Evolutionary conservation across 257 asterid genomes (phyloP), one percentile per base, ranked within the genome.

Genomic region (Dorcoceras hygrometricum): DNA sequence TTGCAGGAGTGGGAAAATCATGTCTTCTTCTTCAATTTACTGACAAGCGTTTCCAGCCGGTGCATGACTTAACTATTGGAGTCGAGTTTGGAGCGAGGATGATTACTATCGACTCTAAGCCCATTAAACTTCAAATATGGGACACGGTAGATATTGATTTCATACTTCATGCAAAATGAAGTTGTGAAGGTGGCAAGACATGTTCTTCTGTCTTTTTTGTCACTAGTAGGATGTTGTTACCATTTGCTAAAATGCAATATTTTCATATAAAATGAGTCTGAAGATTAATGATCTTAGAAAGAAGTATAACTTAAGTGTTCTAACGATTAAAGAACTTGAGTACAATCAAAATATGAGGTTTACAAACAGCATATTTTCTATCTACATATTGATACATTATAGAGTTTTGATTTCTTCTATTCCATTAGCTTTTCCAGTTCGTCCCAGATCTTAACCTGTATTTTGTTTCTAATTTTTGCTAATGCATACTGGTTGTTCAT

Each of bases 1-100:
- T 6, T 71, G 74, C 77, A 83, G 89, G 84, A 46, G 89, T 83
- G 59, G 89, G 89, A 3, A 83, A 83, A 67, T 83, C 89, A 62
- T 80, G 89, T 64, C 84, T 83, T 59, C 84, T 83, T 78, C 76
- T 83, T 23, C 89, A 83, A 65, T 83, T 80, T n/a, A 83, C 86
- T 0, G 89, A 83, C 75, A 80, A 83, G 73, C 89, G 86, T 36
- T 83, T 83, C 80, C 89, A 83, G 82, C 89, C 86, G 0, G 89
- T 83, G 71, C 86, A 83, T 54, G 86, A 83, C 79, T 78, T 83
- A 74, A 83, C 89, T 27, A 83, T 78, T 55, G 88, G 88, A 69
- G 88, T 83, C 18, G 88, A 83, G 69, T 83, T 83, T 69, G 88
- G 88, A 26, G 88, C 86, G 12, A 69, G 86, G 71, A 80, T 80